phyloP scores from a whole-genome alignment of 345 rosid genomes.

The Gossypium anomalum region DNA sequence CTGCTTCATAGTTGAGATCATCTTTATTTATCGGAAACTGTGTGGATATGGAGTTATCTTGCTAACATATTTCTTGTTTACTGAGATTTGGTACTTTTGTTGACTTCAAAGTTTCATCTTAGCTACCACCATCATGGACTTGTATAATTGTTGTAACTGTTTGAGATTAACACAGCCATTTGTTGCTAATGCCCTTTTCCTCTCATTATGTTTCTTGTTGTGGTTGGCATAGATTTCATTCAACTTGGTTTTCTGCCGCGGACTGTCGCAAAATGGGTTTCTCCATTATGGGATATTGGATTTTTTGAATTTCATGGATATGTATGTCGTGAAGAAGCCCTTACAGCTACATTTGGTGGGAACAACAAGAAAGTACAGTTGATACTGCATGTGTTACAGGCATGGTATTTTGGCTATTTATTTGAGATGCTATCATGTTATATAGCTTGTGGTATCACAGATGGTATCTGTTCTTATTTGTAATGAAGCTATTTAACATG shows the following conservation, averaged over 20 bases:
- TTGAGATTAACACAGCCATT: neutral
- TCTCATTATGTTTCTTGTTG: slow-evolving; percentile 13
- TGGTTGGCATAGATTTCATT: slow-evolving; percentile 43
- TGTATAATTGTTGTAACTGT: neutral
- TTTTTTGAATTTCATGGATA: slow-evolving; percentile 70
- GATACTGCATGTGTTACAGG: slow-evolving; percentile 63
- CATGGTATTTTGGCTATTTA: slow-evolving; percentile 34
- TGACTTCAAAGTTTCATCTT: neutral
- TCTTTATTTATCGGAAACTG: neutral
- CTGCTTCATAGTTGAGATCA: neutral
- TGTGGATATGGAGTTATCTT: neutral
- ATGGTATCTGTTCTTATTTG: slow-evolving; percentile 4
- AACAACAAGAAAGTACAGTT: slow-evolving; percentile 64
- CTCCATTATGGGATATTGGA: slow-evolving; percentile 85
- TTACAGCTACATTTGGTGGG: slow-evolving; percentile 66
- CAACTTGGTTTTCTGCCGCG: slow-evolving; percentile 88
- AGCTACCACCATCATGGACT: neutral
- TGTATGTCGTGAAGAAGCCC: slow-evolving; percentile 65
- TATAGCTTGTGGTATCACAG: slow-evolving; percentile 5
- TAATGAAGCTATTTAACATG: slow-evolving; percentile 16
- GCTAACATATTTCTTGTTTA: neutral
- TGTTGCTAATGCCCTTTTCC: neutral
- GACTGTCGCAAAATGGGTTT: slow-evolving; percentile 77
- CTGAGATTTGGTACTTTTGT: neutral
- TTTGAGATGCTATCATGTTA: slow-evolving; percentile 14